Conservation (phyloP, 1,284 basidiomycete genomes). For the Puccinia polysora region DNA sequence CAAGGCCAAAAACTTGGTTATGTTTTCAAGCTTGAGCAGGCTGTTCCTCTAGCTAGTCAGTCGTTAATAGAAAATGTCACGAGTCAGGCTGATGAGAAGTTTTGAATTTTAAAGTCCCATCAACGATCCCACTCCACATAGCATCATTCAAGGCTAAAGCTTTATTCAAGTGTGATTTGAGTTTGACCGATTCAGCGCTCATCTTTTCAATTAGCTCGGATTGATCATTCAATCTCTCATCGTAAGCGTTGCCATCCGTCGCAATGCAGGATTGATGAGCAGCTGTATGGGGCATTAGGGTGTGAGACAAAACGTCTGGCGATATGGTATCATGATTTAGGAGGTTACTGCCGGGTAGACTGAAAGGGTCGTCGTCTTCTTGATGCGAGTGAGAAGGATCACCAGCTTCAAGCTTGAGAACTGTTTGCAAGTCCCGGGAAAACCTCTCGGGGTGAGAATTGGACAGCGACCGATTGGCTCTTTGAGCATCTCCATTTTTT, state of each 20-base stretch:
- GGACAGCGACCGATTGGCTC: background rate
- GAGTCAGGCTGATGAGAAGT: too few relatives aligned
- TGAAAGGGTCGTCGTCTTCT: conserved; percentile 15
- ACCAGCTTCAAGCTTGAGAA: conserved; percentile 1
- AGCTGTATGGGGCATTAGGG: background rate
- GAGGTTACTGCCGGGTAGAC: background rate
- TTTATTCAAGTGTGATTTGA: conserved; percentile 17
- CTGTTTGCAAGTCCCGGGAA: background rate
- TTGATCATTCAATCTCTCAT: background rate
- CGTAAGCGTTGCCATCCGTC: background rate
- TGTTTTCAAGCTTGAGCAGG: too few relatives aligned
- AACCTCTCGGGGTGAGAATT: background rate
- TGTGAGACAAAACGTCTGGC: background rate
- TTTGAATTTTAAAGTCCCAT: conserved; percentile 31
- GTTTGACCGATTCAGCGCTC: conserved; percentile 2
- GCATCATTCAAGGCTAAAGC: conserved; percentile 27
- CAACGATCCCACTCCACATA: conserved; percentile 35
- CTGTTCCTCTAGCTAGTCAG: too few relatives aligned
- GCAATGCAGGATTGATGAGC: background rate
- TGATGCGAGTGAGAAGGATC: background rate
- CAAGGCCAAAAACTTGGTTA: too few relatives aligned
- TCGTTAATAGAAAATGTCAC: too few relatives aligned
- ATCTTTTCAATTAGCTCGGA: background rate
- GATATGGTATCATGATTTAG: background rate
- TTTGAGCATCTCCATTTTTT: conserved; percentile 7